Evolutionary conservation across 2,329 filamentous ascomycete species (phyloP).

Genomic region (Tolypocladium sp.): DNA sequence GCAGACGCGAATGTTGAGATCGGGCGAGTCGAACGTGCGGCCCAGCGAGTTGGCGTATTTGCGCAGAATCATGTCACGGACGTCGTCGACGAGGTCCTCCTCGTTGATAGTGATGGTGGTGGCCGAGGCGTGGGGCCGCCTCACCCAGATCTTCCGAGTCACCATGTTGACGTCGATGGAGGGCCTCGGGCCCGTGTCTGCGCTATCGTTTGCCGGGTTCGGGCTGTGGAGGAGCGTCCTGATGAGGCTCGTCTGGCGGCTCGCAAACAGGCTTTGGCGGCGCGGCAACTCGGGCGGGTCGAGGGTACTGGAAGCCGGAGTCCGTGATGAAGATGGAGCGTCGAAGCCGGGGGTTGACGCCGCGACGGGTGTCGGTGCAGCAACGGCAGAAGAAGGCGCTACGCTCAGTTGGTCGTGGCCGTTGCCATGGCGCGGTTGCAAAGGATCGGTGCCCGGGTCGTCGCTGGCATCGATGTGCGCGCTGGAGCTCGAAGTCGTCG

Average conservation of each 20-base stretch:
- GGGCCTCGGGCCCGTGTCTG: slow-evolving; percentile 10
- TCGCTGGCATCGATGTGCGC: slow-evolving; percentile 9
- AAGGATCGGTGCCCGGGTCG: slow-evolving; percentile 7
- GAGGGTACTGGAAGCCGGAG: slow-evolving; percentile 9
- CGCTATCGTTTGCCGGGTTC: slow-evolving; percentile 8
- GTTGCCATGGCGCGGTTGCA: slow-evolving; percentile 9
- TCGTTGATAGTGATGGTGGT: slow-evolving; percentile 80
- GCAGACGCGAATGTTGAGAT: slow-evolving; percentile 70
- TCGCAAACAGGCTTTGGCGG: slow-evolving; percentile 27
- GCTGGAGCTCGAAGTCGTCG: slow-evolving; percentile 4
- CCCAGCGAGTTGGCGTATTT: slow-evolving; percentile 95
- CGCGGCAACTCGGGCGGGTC: slow-evolving; percentile 10
- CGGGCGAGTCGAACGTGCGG: slow-evolving; percentile 80
- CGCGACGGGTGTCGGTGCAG: slow-evolving; percentile 6
- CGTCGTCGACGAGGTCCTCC: slow-evolving; percentile 88
- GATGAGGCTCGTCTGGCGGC: slow-evolving; percentile 23
- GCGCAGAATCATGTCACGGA: slow-evolving; percentile 81
- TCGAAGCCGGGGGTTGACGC: slow-evolving; percentile 10
- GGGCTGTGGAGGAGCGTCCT: slow-evolving; percentile 20
- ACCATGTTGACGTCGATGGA: slow-evolving; percentile 43
- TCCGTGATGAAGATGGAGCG: slow-evolving; percentile 7
- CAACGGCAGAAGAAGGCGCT: slow-evolving; percentile 8
- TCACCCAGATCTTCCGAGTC: slow-evolving; percentile 89
- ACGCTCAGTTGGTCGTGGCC: slow-evolving; percentile 15
- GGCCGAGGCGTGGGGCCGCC: slow-evolving; percentile 72